phyloP scores from a whole-genome alignment of 306 rosid species.

The Ormosia semicastrata region DNA sequence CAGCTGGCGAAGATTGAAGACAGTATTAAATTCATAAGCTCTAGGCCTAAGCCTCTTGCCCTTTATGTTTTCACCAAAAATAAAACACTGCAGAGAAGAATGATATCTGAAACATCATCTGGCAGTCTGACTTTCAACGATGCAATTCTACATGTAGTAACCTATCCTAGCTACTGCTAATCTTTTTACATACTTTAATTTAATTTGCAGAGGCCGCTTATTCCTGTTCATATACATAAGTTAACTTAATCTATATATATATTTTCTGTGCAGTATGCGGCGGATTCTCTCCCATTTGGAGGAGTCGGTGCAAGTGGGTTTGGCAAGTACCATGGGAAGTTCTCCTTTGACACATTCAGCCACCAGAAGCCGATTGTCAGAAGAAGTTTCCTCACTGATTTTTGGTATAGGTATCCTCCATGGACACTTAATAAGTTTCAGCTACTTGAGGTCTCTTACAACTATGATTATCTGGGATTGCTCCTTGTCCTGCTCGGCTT shows the following conservation, averaged over 20 bases:
- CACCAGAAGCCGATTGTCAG: constrained; percentile 54
- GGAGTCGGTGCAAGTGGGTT: constrained; percentile 85
- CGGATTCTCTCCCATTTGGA: constrained; percentile 73
- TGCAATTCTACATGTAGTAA: constrained; percentile 57
- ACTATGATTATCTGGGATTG: constrained; percentile 54
- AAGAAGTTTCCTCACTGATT: constrained; percentile 62
- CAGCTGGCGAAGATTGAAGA: constrained; percentile 78
- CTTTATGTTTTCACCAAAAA: constrained; percentile 73
- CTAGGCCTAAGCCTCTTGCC: constrained; percentile 74
- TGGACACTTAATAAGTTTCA: constrained; percentile 64
- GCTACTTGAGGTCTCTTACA: constrained; percentile 52
- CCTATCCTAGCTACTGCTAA: background rate
- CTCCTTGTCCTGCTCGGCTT: constrained; percentile 56
- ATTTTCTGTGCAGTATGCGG: constrained; percentile 59
- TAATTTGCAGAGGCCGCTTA: background rate
- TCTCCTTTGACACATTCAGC: constrained; percentile 81
- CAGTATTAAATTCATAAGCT: constrained; percentile 58
- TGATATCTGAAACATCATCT: constrained; percentile 73
- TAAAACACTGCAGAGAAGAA: constrained; percentile 49
- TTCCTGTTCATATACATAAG: background rate
- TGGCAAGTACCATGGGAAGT: constrained; percentile 81
- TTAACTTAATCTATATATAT: background rate
- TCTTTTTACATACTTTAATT: background rate
- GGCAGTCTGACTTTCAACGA: constrained; percentile 70
- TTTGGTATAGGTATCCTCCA: constrained; percentile 84